phyloP scores from a whole-genome alignment of 768 basidiomycete genomes.

The Harrya chromipes region DNA sequence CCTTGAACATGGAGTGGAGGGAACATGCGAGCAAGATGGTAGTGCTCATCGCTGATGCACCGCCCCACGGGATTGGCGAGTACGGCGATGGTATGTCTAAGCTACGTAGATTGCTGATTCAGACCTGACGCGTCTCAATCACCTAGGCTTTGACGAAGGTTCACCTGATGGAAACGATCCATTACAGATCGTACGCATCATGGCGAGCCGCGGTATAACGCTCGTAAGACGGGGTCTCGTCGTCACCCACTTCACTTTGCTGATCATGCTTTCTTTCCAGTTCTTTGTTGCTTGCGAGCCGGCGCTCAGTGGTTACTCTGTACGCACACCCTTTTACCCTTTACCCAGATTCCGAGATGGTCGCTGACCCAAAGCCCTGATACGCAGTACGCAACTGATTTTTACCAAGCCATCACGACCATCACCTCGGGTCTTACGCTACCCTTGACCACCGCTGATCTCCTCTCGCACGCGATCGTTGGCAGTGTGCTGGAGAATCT shows the following conservation, averaged over 20 bases:
- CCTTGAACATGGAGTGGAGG: conserved; percentile 89
- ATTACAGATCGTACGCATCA: conserved; percentile 75
- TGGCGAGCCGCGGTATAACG: conserved; percentile 90
- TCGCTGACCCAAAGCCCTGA: conserved; percentile 14
- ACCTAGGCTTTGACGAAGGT: conserved; percentile 83
- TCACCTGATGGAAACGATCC: conserved; percentile 95
- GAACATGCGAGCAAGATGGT: conserved; percentile 89
- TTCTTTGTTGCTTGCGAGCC: conserved; percentile 99
- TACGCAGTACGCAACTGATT: conserved; percentile 84
- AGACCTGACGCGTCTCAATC: conserved; percentile 11
- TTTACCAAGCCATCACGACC: conserved; percentile 87
- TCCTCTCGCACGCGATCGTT: conserved; percentile 93
- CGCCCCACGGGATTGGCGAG: conserved; percentile 96
- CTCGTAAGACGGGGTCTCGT: conserved; percentile 50
- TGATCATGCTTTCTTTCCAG: conserved; percentile 38
- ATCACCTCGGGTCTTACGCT: conserved; percentile 97
- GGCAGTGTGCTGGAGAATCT: conserved; percentile 96
- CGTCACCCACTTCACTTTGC: background rate
- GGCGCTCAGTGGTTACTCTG: conserved; percentile 88
- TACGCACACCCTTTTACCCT: conserved; percentile 36
- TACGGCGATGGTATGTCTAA: conserved; percentile 81
- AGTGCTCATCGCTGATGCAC: conserved; percentile 95
- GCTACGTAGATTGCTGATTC: background rate
- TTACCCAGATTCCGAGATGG: conserved; percentile 5
- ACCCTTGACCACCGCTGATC: conserved; percentile 91